Percentiles rank a stretch among this genome's conserved stretches.
phyloP scores from a whole-genome alignment of 768 basidiomycete species.

The Lentinus tigrinus region DNA sequence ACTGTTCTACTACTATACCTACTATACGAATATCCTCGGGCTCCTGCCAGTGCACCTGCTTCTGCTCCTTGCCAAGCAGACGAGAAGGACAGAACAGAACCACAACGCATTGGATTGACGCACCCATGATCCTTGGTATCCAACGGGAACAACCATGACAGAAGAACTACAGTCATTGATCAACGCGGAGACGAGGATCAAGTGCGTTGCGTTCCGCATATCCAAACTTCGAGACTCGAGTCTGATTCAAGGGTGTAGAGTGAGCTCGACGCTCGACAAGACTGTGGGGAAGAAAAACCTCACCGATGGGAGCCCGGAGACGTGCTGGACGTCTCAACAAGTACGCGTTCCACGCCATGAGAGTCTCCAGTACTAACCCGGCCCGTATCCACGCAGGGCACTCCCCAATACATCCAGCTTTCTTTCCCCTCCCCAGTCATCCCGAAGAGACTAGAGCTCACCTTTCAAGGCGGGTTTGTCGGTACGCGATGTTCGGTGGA shows the following conservation, averaged over 20 bases:
- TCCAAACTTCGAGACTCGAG: not conserved
- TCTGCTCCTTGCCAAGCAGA: too few relatives aligned
- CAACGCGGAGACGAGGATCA: conserved; percentile 46
- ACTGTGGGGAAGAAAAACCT: conserved; percentile 69
- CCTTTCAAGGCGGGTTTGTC: conserved; percentile 87
- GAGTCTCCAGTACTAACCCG: not conserved
- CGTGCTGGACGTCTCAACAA: conserved; percentile 85
- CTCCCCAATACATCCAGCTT: conserved; percentile 75
- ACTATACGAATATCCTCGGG: too few relatives aligned
- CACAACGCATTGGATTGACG: too few relatives aligned
- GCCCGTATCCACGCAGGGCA: conserved; percentile 65
- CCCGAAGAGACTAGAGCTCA: conserved; percentile 56
- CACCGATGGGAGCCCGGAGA: conserved; percentile 69
- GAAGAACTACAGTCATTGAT: conserved; percentile 37
- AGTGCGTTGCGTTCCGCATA: conserved; percentile 34
- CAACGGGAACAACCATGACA: not conserved
- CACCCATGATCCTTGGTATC: not conserved
- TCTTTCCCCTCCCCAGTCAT: conserved; percentile 52
- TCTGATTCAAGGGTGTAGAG: conserved; percentile 42
- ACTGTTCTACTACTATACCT: too few relatives aligned
- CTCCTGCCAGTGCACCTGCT: too few relatives aligned
- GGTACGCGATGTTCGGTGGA: conserved; percentile 62
- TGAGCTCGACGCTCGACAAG: conserved; percentile 79
- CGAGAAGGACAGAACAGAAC: too few relatives aligned
- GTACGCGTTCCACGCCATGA: conserved; percentile 31